Percentiles rank a stretch among this genome's conserved stretches.
These are phyloP conservation scores for Penicillium freii DNA, from an alignment of 2,329 filamentous ascomycete species.

Conservation along the genomic window DNA sequence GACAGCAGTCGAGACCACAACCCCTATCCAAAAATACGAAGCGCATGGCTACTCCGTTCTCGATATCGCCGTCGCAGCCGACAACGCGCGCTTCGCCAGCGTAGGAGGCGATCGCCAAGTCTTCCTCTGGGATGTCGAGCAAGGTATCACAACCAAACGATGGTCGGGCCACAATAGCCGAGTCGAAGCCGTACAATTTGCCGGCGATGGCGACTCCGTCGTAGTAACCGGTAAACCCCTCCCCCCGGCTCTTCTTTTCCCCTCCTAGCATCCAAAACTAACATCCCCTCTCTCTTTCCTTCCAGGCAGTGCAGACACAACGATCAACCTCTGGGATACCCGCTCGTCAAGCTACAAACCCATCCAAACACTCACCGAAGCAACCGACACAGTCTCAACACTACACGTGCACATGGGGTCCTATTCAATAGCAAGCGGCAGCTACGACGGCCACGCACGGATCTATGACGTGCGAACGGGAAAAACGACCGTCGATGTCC, in stretches of 20 bases:
- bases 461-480: constrained; percentile 82
- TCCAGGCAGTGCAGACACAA: constrained; percentile 45
- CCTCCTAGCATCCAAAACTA: background rate
- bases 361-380: constrained; percentile 44
- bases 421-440: constrained; percentile 64
- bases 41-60: constrained; percentile 93
- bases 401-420: constrained; percentile 40
- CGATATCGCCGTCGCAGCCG: constrained; percentile 66
- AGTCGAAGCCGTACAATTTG: constrained; percentile 77
- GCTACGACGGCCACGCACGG: constrained; percentile 79
- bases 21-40: constrained; percentile 80
- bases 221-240: constrained; percentile 58
- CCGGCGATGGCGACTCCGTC: constrained; percentile 70
- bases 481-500: constrained; percentile 65
- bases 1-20: constrained; percentile 35
- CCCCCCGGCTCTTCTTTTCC: background rate
- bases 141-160: constrained; percentile 71
- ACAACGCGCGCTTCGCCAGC: constrained; percentile 85
- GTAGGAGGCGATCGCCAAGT: constrained; percentile 85
- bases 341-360: constrained; percentile 43
- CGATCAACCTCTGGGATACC: constrained; percentile 44
- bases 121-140: constrained; percentile 91
- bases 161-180: constrained; percentile 70
- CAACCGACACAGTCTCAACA: constrained; percentile 43
- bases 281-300: background rate